These are phyloP conservation scores for Dactylellina parvicollis DNA, from an alignment of 2,329 filamentous ascomycete genomes.

Conservation along the genomic window DNA sequence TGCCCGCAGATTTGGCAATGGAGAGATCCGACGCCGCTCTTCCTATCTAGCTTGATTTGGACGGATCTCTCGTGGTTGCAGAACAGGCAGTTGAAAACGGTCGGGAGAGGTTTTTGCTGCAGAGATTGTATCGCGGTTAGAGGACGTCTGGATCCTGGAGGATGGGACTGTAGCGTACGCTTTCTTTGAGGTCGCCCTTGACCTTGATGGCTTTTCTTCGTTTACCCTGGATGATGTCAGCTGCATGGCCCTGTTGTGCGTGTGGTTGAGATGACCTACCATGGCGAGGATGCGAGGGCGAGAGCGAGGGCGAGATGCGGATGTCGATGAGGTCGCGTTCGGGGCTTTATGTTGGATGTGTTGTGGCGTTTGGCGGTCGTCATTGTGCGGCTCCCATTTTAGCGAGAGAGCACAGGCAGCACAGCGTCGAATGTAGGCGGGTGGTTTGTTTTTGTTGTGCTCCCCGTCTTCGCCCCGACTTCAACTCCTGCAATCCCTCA, in stretches of 20 bases:
- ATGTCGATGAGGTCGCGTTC: slow-evolving; percentile 28
- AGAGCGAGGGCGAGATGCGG: slow-evolving; percentile 1
- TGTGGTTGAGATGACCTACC: neutral
- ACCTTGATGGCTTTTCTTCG: slow-evolving; percentile 54
- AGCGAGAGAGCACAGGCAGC: neutral
- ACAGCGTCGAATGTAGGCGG: neutral
- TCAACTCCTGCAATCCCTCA: neutral
- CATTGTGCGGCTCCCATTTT: slow-evolving; percentile 24
- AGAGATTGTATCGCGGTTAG: neutral
- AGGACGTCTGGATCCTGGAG: neutral
- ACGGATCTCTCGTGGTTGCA: slow-evolving; percentile 98
- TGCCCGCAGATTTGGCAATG: slow-evolving; percentile 94
- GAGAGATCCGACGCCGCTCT: slow-evolving; percentile 82
- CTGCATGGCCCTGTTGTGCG: neutral
- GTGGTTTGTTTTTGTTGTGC: slow-evolving; percentile 45
- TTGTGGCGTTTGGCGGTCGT: slow-evolving; percentile 10
- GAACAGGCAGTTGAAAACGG: slow-evolving; percentile 94
- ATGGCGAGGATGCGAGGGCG: slow-evolving; percentile 11
- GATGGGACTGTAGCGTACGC: slow-evolving; percentile 23
- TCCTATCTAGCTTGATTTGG: slow-evolving; percentile 91
- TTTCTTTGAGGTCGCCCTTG: slow-evolving; percentile 50
- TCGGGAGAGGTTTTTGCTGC: slow-evolving; percentile 76
- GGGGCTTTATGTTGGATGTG: neutral
- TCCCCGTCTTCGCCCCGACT: neutral
- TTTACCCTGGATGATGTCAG: slow-evolving; percentile 34